Base-by-base conservation (phyloP, 2,329 filamentous ascomycete species). In the Byssochlamys sp. region DNA sequence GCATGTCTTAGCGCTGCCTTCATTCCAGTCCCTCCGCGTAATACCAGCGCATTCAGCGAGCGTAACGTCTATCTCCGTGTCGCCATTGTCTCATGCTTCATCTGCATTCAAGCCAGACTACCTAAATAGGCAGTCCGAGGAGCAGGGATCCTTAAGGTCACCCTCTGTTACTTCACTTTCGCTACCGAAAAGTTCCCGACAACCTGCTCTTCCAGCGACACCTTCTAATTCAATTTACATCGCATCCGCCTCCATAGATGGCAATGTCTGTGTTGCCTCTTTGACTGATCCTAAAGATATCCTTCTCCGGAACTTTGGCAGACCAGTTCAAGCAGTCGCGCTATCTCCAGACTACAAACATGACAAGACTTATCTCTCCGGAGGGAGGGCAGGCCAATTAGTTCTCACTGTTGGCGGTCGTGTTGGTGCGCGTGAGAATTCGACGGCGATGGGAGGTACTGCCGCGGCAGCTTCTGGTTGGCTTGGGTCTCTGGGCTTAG, bases 1-100 rank as follows among this genome's bases (percentile, higher is more conserved):
- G 89, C 89, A 99, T 78, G 87, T 96, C 60, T 77, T 96, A 52
- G 87, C 90, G 62, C 75, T 97, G 19, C 91, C 94, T 0, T 83
- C 85, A 4, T 88, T 97, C 69, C 86, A 92, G 63, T 79, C 87
- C 3, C 74, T 99, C 48, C 86, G 90, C 67, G 87, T 89, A 59
- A 99, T 97, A 71, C 90, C 92, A 67, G 92, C 91, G 12, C 95
- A 99, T 69, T 88, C 89, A 9, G 92, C 94, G 49, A 96, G 90
- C 19, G 86, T 97, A 50, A 96, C 92, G 0, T 85, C 84, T 54
- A 83, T 97, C 55, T 96, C 94, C 3, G 86, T 96, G 63, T 97
- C 94, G 0, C 94, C 94, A 0, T 90, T 86, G 58, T 89, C 90
- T 3, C 84, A 84, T 56, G 84, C 85, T 6, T 67, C 78, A 33